phyloP scores from a whole-genome alignment of 2,329 filamentous ascomycete species.

The Xylaria sp. region DNA sequence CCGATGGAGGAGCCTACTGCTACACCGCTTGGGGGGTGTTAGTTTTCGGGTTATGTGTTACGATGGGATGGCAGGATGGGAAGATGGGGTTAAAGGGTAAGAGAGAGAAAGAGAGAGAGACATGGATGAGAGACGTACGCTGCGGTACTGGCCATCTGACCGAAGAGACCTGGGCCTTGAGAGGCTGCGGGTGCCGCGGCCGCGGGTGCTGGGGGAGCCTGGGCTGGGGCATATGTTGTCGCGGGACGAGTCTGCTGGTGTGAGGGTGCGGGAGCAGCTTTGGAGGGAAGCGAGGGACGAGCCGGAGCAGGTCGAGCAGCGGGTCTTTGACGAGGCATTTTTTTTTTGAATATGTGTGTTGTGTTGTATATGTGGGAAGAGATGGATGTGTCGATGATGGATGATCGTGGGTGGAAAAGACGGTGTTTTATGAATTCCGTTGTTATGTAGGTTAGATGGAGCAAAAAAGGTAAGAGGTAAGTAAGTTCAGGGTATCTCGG shows the following conservation, averaged over 20 bases:
- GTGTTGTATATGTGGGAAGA: background rate
- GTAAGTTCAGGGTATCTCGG: slow-evolving; percentile 30
- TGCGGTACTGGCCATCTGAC: slow-evolving; percentile 97
- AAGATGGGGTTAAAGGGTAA: slow-evolving; percentile 4
- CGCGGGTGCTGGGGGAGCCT: slow-evolving; percentile 58
- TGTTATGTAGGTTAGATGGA: too few species aligned
- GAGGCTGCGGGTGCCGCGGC: slow-evolving; percentile 61
- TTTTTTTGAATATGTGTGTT: slow-evolving; percentile 43
- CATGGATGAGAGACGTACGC: slow-evolving; percentile 67
- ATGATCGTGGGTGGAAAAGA: background rate
- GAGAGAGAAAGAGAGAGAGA: background rate
- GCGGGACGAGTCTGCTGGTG: slow-evolving; percentile 76
- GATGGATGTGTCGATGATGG: background rate
- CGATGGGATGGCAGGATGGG: background rate
- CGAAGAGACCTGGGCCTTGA: slow-evolving; percentile 86
- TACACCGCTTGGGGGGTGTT: slow-evolving; percentile 76
- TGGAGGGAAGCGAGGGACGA: slow-evolving; percentile 74
- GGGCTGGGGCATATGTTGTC: slow-evolving; percentile 70
- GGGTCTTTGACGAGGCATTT: slow-evolving; percentile 83
- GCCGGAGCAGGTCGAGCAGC: slow-evolving; percentile 63
- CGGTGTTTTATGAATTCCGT: background rate
- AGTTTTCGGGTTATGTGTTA: slow-evolving; percentile 37
- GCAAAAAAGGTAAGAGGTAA: background rate
- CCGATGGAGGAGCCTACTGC: slow-evolving; percentile 95
- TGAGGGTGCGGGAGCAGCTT: slow-evolving; percentile 57